Conservation (phyloP, 768 basidiomycete species). For the Auricularia sp. region DNA sequence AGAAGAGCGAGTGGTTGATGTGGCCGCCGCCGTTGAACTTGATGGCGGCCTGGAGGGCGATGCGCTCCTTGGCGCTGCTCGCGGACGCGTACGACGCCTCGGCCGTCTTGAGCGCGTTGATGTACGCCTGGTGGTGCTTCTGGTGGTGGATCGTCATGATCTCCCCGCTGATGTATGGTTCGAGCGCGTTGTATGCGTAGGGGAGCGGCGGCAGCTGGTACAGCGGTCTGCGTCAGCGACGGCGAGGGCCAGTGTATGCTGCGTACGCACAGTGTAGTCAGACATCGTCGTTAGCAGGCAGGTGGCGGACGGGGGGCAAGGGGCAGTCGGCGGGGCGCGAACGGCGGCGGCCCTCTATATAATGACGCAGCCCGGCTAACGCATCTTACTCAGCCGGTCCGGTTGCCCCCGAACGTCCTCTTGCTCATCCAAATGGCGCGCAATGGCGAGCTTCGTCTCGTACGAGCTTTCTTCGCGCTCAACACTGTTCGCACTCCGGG, state of each 20-base stretch:
- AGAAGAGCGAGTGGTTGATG: conserved; percentile 94
- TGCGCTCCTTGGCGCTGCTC: conserved; percentile 62
- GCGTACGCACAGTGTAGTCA: background rate
- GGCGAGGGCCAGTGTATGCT: background rate
- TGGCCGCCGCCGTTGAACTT: conserved; percentile 97
- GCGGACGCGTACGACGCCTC: conserved; percentile 66
- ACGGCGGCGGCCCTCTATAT: background rate
- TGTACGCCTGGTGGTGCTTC: conserved; percentile 94
- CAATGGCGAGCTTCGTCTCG: too few species aligned
- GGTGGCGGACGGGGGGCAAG: background rate
- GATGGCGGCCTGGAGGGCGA: conserved; percentile 81
- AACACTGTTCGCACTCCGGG: too few species aligned
- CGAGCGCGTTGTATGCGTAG: conserved; percentile 79
- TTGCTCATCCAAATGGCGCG: too few species aligned
- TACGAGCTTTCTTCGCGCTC: too few species aligned
- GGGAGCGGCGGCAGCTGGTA: conserved; percentile 55
- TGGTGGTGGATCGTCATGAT: conserved; percentile 94
- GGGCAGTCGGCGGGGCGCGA: background rate
- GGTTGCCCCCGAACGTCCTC: too few species aligned
- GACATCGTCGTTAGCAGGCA: background rate
- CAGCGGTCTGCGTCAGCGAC: background rate
- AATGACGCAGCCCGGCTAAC: too few species aligned
- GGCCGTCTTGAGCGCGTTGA: conserved; percentile 84
- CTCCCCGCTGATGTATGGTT: conserved; percentile 84
- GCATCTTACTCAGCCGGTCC: too few species aligned